phyloP scores from a whole-genome alignment of 495 filamentous ascomycete species.

The Neurospora tetraspora region DNA sequence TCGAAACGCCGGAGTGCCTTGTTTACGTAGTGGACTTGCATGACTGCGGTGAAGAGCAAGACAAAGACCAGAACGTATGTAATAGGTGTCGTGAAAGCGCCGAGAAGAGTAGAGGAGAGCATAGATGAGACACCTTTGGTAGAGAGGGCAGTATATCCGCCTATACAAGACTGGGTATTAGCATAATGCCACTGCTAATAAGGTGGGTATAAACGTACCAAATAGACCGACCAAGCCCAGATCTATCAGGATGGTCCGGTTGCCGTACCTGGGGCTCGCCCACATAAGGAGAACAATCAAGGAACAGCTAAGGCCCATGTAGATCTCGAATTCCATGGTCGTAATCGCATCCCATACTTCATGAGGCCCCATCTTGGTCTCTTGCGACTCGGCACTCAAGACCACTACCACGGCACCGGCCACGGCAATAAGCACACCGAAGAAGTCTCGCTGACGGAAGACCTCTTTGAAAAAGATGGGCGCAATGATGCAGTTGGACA shows the following conservation, averaged over 20 bases:
- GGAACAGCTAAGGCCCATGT: slow-evolving; percentile 62
- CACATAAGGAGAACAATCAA: slow-evolving; percentile 70
- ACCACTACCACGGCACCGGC: slow-evolving; percentile 88
- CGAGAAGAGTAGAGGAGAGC: slow-evolving; percentile 78
- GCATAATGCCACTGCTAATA: not conserved
- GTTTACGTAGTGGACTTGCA: slow-evolving; percentile 96
- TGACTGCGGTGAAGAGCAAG: slow-evolving; percentile 71
- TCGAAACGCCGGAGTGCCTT: slow-evolving; percentile 90
- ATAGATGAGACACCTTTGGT: slow-evolving; percentile 96
- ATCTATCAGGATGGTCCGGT: slow-evolving; percentile 81
- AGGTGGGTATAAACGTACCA: slow-evolving; percentile 44
- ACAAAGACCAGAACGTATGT: slow-evolving; percentile 74
- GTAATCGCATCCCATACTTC: slow-evolving; percentile 87
- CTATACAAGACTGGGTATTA: slow-evolving; percentile 36
- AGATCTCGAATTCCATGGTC: slow-evolving; percentile 82
- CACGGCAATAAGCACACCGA: slow-evolving; percentile 78
- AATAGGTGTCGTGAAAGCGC: slow-evolving; percentile 79
- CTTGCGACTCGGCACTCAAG: slow-evolving; percentile 78
- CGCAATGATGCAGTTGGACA: slow-evolving; percentile 94
- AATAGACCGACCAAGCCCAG: slow-evolving; percentile 86
- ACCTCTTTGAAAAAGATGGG: slow-evolving; percentile 84
- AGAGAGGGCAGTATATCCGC: slow-evolving; percentile 88
- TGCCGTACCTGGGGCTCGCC: slow-evolving; percentile 72
- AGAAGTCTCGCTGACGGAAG: slow-evolving; percentile 75
- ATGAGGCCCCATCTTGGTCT: slow-evolving; percentile 82